phyloP scores from a whole-genome alignment of 2,329 filamentous ascomycete genomes.

The Alternaria sp. region DNA sequence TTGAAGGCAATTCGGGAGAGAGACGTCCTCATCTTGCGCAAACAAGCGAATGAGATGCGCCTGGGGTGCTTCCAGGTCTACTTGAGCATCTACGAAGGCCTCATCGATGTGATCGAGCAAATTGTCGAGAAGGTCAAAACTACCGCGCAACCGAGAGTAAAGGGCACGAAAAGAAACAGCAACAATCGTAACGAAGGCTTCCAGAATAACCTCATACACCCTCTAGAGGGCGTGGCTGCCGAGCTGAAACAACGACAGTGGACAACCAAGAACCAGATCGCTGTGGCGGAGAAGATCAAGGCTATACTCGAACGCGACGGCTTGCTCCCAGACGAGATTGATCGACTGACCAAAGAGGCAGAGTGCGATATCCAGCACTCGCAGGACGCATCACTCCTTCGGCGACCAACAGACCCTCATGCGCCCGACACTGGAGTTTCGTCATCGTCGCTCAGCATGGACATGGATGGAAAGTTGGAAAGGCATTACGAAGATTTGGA shows the following conservation, averaged over 20 bases:
- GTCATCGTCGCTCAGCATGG: not conserved
- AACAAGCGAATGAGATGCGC: not conserved
- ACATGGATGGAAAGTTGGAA: not conserved
- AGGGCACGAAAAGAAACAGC: not conserved
- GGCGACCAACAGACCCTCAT: rapidly evolving
- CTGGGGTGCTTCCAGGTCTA: not conserved
- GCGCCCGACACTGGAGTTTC: rapidly evolving
- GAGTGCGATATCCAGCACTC: not conserved
- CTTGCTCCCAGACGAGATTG: not conserved
- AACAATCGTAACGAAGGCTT: not conserved
- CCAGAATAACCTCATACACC: not conserved
- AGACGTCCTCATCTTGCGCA: not conserved
- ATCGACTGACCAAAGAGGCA: not conserved
- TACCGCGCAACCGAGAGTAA: not conserved
- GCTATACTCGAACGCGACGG: not conserved
- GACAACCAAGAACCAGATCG: not conserved
- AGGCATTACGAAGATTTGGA: not conserved
- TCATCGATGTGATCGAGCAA: not conserved
- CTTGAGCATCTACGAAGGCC: no score
- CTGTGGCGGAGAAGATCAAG: not conserved
- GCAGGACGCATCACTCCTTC: not conserved
- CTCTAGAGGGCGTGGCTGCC: not conserved
- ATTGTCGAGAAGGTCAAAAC: not conserved
- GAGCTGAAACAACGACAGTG: not conserved
- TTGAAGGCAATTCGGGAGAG: not conserved